These are phyloP conservation scores for Neospermospora avenae DNA, from an alignment of 2,329 filamentous ascomycete genomes.

Conservation along the genomic window DNA sequence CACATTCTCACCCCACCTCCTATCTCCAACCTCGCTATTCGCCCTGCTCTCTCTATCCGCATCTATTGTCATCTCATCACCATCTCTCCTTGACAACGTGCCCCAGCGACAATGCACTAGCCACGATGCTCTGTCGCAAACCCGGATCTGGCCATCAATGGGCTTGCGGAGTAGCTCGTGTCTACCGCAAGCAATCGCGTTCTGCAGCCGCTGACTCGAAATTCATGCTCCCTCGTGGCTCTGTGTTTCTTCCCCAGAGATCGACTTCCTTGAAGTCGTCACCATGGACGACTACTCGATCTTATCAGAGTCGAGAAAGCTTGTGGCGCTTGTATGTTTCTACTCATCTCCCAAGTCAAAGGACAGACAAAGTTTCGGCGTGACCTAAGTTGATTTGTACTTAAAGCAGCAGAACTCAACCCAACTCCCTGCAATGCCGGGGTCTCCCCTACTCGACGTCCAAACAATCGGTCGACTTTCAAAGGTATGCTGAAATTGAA, in stretches of 20 bases:
- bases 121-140: not conserved
- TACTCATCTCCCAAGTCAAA: not conserved
- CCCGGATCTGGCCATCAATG: conserved; percentile 3
- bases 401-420: conserved; percentile 7
- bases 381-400: conserved; percentile 11
- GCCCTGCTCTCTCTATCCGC: not conserved
- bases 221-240: conserved; percentile 1
- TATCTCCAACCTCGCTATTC: not conserved
- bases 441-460: conserved; percentile 12
- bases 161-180: not conserved
- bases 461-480: not conserved
- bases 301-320: not conserved
- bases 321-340: conserved; percentile 5
- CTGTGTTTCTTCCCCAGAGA: not conserved
- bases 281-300: conserved; percentile 4
- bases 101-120: conserved; percentile 3
- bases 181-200: not conserved
- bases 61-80: not conserved
- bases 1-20: not conserved
- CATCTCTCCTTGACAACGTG: not conserved
- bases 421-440: not conserved
- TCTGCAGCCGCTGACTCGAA: conserved; percentile 1
- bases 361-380: not conserved
- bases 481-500: conserved; percentile 9
- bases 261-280: not conserved